These are phyloP conservation scores for Penicillium griseofulvum DNA, from an alignment of 2,329 filamentous ascomycete genomes.

Conservation along the genomic window DNA sequence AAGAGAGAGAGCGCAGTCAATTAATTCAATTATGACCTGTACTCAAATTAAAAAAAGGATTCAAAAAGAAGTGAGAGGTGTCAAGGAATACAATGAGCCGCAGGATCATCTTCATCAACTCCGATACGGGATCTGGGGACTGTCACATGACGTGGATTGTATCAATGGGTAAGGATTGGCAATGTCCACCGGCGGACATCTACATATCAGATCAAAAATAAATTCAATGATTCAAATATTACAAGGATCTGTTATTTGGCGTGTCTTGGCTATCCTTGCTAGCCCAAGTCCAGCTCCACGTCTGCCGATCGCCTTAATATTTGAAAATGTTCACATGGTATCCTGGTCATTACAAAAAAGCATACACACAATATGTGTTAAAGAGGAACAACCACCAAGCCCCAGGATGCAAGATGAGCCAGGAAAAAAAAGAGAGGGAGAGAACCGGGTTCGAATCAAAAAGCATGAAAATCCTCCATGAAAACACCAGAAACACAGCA, in stretches of 20 bases:
- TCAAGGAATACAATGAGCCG: conserved; percentile 1
- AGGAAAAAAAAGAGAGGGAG: conserved; percentile 15
- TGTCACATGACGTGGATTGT: not conserved
- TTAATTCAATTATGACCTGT: not conserved
- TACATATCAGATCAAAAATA: not conserved
- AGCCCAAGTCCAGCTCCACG: too few species aligned
- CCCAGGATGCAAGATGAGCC: conserved; percentile 30
- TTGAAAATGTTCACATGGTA: conserved; percentile 16
- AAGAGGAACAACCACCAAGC: conserved; percentile 19
- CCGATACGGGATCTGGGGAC: conserved; percentile 5
- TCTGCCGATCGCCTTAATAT: not conserved
- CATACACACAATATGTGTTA: conserved; percentile 14
- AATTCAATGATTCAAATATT: not conserved
- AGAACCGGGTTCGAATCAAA: not conserved
- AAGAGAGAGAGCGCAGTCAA: not conserved
- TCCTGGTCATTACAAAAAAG: conserved; percentile 22
- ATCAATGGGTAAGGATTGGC: not conserved
- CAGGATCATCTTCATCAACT: conserved; percentile 8
- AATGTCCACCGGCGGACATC: not conserved
- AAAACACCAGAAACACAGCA: conserved; percentile 20
- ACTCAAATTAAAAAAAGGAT: not conserved
- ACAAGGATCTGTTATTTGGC: not conserved
- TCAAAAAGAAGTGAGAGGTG: not conserved
- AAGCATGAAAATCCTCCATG: conserved; percentile 8
- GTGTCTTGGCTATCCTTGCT: not conserved